Evolutionary conservation across 176 grass and related monocot genomes (phyloP).

Genomic region (Microstegium vimineum): DNA sequence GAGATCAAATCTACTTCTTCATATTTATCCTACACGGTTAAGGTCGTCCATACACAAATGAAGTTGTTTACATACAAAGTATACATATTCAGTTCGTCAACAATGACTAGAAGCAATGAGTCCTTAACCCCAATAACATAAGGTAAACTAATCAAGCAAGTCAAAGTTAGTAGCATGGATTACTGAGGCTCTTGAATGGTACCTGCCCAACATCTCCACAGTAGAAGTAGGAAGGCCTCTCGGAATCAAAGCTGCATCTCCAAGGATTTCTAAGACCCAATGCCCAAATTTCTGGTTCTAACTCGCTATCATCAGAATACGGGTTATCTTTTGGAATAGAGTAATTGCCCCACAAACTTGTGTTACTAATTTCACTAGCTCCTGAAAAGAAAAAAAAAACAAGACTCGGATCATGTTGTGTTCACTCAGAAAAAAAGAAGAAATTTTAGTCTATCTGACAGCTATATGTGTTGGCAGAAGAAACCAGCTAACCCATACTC

Average conservation of each 20-base stretch:
- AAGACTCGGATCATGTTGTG: neutral
- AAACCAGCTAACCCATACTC: too few species aligned
- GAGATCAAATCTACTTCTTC: conserved; percentile 62
- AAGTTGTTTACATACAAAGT: neutral
- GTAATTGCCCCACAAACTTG: conserved; percentile 86
- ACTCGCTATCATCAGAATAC: conserved; percentile 37
- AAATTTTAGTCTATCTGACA: neutral
- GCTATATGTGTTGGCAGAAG: neutral
- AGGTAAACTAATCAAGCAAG: too few species aligned
- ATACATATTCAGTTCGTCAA: neutral
- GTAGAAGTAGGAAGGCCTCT: conserved; percentile 87
- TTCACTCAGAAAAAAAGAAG: neutral
- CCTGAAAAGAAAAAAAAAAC: conserved; percentile 4
- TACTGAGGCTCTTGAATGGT: conserved; percentile 4
- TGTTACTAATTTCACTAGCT: conserved; percentile 33
- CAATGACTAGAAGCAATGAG: neutral
- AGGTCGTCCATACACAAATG: neutral
- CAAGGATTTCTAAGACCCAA: conserved; percentile 89
- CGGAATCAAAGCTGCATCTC: conserved; percentile 85
- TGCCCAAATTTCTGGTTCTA: conserved; percentile 80
- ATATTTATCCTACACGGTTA: conserved; percentile 51
- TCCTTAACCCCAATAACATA: too few species aligned
- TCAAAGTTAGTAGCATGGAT: neutral
- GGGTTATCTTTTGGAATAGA: conserved; percentile 93
- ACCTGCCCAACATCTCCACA: conserved; percentile 89